phyloP scores from a whole-genome alignment of 495 filamentous ascomycete species.

The Aspergillus diversus region DNA sequence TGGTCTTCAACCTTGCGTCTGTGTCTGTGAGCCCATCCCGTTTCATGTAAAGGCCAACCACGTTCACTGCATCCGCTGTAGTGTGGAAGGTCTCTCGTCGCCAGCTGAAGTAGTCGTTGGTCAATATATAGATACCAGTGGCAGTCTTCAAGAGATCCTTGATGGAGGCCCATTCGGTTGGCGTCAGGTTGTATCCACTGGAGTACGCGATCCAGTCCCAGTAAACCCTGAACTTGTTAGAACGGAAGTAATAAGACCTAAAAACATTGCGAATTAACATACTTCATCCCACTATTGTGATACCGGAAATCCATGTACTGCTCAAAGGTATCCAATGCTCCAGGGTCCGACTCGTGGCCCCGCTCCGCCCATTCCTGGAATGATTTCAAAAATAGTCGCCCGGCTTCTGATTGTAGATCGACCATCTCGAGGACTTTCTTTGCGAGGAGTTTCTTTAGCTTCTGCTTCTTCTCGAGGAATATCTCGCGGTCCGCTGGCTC shows the following conservation, averaged over 20 bases:
- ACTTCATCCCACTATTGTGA: conserved; percentile 4
- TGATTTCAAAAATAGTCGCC: neutral
- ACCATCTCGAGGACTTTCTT: neutral
- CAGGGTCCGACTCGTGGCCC: neutral
- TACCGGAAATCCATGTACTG: neutral
- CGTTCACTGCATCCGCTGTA: neutral
- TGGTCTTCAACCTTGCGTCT: neutral
- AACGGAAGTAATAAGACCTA: neutral
- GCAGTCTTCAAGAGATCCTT: neutral
- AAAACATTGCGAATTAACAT: neutral
- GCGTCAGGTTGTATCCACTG: neutral
- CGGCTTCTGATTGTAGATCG: neutral
- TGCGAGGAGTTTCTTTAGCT: neutral
- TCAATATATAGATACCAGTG: neutral
- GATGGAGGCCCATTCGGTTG: neutral
- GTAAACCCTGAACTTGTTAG: neutral
- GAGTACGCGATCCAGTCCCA: conserved; percentile 4
- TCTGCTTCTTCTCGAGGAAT: neutral
- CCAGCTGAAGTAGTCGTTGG: conserved; percentile 4
- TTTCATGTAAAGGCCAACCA: neutral
- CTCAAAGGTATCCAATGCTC: neutral
- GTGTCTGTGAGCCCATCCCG: neutral
- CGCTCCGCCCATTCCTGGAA: neutral
- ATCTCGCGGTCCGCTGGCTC: neutral
- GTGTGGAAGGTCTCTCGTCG: neutral